Percentiles rank a stretch among this genome's conserved stretches.
Evolutionary conservation across 73 alveolate genomes (phyloP).

Genomic region (Paramecium biaurelia): DNA sequence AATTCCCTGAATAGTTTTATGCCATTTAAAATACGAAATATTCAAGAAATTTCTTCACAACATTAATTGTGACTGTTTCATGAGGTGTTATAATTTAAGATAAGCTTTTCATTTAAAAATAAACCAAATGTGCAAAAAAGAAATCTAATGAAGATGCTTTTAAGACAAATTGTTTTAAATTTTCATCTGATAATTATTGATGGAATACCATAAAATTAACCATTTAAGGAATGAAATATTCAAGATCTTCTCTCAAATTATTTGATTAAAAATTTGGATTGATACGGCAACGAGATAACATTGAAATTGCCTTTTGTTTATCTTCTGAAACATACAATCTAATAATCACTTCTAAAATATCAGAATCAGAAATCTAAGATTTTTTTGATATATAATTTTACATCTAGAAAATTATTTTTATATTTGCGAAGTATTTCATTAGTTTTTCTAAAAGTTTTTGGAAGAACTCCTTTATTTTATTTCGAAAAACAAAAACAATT

Average conservation of each 20-base stretch:
- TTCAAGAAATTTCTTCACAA: slow-evolving; percentile 11
- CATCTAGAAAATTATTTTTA: neutral
- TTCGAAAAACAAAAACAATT: neutral
- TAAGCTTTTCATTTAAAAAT: slow-evolving; percentile 41
- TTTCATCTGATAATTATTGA: slow-evolving; percentile 41
- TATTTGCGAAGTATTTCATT: neutral
- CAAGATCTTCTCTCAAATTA: slow-evolving; percentile 81
- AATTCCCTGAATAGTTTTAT: neutral
- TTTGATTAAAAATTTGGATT: slow-evolving; percentile 85
- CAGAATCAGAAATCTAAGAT: slow-evolving; percentile 16
- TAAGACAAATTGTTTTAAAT: slow-evolving; percentile 16
- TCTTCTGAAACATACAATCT: slow-evolving; percentile 23
- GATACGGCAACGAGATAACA: slow-evolving; percentile 78
- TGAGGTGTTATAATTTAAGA: neutral
- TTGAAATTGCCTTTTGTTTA: slow-evolving; percentile 56
- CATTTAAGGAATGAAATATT: slow-evolving; percentile 85
- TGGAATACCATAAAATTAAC: slow-evolving; percentile 59
- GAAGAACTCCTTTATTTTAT: neutral
- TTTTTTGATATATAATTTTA: neutral
- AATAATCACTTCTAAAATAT: slow-evolving; percentile 8
- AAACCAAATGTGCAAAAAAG: slow-evolving; percentile 57
- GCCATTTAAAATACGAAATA: neutral
- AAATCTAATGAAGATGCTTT: slow-evolving; percentile 58
- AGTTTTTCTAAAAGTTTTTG: neutral
- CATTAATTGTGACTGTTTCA: neutral